phyloP scores from a whole-genome alignment of 2,329 filamentous ascomycete genomes.

The Taxawa tesnikishii region DNA sequence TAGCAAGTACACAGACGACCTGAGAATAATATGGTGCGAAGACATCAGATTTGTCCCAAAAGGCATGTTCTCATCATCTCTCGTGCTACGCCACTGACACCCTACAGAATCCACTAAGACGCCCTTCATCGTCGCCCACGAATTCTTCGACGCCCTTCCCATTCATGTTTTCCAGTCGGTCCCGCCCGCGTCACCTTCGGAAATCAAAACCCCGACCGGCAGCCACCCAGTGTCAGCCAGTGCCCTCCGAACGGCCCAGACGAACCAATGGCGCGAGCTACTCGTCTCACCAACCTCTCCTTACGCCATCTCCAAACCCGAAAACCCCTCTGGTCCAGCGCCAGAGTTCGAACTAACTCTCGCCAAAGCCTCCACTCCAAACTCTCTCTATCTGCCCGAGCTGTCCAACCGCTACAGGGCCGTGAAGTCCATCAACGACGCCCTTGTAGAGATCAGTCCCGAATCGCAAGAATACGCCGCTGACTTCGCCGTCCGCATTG shows the following conservation, averaged over 20 bases:
- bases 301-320: slow-evolving; percentile 35
- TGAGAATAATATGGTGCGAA: slow-evolving; percentile 77
- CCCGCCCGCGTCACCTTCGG: slow-evolving; percentile 17
- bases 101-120: slow-evolving; percentile 38
- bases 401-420: slow-evolving; percentile 66
- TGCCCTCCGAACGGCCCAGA: slow-evolving; percentile 21
- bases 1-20: slow-evolving; percentile 60
- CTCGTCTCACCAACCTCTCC: slow-evolving; percentile 52
- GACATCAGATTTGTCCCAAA: slow-evolving; percentile 72
- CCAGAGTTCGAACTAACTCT: slow-evolving; percentile 84
- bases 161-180: slow-evolving; percentile 90
- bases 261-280: slow-evolving; percentile 68
- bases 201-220: slow-evolving; percentile 34
- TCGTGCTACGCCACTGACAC: slow-evolving; percentile 10
- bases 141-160: slow-evolving; percentile 96
- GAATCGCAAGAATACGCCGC: slow-evolving; percentile 69
- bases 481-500: slow-evolving; percentile 76
- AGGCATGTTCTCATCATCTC: slow-evolving; percentile 32
- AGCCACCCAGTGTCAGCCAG: slow-evolving; percentile 27
- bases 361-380: slow-evolving; percentile 62
- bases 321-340: slow-evolving; percentile 22
- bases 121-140: slow-evolving; percentile 91
- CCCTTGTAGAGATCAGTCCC: slow-evolving; percentile 80
- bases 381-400: slow-evolving; percentile 75
- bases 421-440: slow-evolving; percentile 53